Percentiles rank a stretch among this genome's conserved stretches.
Conservation (phyloP, 2,329 filamentous ascomycete genomes). For the Botrytis squamosa region DNA sequence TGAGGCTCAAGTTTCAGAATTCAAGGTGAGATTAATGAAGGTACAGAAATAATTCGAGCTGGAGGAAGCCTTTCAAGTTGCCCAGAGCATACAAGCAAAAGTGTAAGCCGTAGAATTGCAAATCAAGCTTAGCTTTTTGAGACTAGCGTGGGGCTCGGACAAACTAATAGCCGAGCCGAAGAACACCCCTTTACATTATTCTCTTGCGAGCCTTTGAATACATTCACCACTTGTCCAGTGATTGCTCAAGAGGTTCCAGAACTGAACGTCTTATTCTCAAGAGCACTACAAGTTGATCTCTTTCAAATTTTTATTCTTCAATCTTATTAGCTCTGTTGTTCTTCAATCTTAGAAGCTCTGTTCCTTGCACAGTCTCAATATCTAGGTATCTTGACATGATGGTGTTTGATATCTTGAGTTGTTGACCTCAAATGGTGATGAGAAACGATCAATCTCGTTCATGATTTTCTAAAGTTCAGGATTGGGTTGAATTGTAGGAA, state of each 20-base stretch:
- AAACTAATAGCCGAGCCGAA: not conserved
- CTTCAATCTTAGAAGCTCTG: not conserved
- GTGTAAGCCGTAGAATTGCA: not conserved
- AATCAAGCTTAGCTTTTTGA: constrained; percentile 11
- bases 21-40: constrained; percentile 14
- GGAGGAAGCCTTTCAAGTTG: constrained; percentile 7
- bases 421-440: not conserved
- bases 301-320: not conserved
- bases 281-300: not conserved
- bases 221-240: not conserved
- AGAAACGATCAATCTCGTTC: not conserved
- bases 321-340: not conserved
- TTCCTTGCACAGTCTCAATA: not conserved
- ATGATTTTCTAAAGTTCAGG: not conserved
- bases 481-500: not conserved
- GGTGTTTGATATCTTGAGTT: not conserved
- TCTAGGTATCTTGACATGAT: not conserved
- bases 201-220: not conserved
- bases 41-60: constrained; percentile 17
- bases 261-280: not conserved
- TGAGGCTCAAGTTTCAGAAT: constrained; percentile 13
- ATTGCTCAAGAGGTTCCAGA: not conserved
- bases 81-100: constrained; percentile 17
- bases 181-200: not conserved
- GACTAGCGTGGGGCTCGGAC: not conserved